A percentile compares a stretch with the other conserved stretches of the same genome.
Evolutionary conservation across 768 basidiomycete genomes (phyloP).

Genomic region (Boletus edulis): DNA sequence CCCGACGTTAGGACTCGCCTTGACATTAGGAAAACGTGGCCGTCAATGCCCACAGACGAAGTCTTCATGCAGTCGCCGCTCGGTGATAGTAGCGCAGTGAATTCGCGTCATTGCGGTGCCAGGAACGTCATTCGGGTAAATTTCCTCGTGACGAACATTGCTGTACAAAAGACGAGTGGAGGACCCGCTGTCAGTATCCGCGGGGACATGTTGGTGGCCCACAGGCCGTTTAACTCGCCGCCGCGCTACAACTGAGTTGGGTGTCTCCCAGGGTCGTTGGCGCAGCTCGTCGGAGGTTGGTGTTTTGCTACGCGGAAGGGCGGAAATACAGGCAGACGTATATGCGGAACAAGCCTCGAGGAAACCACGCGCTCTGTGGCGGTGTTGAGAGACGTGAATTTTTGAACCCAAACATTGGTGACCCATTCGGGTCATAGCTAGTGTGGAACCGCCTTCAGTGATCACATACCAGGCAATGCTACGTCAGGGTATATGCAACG

Average conservation of each 20-base stretch:
- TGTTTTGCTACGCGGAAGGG: neutral
- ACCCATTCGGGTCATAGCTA: constrained; percentile 1
- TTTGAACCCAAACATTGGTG: constrained; percentile 5
- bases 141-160: constrained; percentile 2
- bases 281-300: neutral
- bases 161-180: constrained; percentile 9
- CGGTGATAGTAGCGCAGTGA: constrained; percentile 12
- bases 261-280: constrained; percentile 3
- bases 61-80: constrained; percentile 6
- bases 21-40: constrained; percentile 30
- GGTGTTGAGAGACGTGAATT: constrained; percentile 6
- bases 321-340: neutral
- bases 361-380: constrained; percentile 24
- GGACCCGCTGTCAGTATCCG: neutral
- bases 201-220: neutral
- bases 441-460: constrained; percentile 11
- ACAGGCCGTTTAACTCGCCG: neutral
- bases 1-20: constrained; percentile 8
- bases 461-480: constrained; percentile 9
- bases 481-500: constrained; percentile 10
- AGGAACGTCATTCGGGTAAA: constrained; percentile 9
- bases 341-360: constrained; percentile 24
- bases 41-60: constrained; percentile 8
- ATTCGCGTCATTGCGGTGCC: constrained; percentile 23
- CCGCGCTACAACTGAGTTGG: neutral